A percentile compares a stretch with the other conserved stretches of the same genome.
Conservation (phyloP, 1,139 yeast genomes). For the Arxiozyma slooffiae region DNA sequence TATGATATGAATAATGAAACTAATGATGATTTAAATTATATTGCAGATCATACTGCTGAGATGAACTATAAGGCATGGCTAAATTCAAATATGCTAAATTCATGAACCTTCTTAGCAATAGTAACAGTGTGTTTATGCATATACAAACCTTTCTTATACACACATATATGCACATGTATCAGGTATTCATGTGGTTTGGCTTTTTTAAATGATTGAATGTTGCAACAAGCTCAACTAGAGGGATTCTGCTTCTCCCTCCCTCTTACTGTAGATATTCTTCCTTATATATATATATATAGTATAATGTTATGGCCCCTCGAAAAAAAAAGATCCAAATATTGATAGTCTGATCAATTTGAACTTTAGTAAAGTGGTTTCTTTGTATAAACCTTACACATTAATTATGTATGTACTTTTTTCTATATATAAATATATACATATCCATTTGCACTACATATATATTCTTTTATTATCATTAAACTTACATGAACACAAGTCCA, state of each 20-base stretch:
- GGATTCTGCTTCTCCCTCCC: too few relatives aligned
- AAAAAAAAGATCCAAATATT: too few relatives aligned
- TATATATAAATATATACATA: background rate
- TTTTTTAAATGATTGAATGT: too few relatives aligned
- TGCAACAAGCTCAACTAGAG: too few relatives aligned
- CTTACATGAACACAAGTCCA: too few relatives aligned
- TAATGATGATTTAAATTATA: background rate
- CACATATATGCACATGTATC: background rate
- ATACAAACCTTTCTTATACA: background rate
- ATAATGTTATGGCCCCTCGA: too few relatives aligned
- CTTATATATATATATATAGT: too few relatives aligned
- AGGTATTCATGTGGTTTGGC: too few relatives aligned
- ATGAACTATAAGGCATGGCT: conserved; percentile 25
- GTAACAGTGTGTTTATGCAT: background rate
- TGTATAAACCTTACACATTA: background rate
- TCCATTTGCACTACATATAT: too few relatives aligned
- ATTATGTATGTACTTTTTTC: too few relatives aligned
- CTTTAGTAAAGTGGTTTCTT: background rate
- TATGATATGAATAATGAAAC: background rate
- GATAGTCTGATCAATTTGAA: background rate
- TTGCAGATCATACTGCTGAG: conserved; percentile 20
- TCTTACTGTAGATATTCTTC: too few relatives aligned
- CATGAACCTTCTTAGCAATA: background rate
- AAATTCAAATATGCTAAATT: conserved; percentile 10
- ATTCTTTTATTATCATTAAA: too few relatives aligned